Conservation (phyloP, 2,329 filamentous ascomycete species). For the Aaosphaeria arxii region DNA sequence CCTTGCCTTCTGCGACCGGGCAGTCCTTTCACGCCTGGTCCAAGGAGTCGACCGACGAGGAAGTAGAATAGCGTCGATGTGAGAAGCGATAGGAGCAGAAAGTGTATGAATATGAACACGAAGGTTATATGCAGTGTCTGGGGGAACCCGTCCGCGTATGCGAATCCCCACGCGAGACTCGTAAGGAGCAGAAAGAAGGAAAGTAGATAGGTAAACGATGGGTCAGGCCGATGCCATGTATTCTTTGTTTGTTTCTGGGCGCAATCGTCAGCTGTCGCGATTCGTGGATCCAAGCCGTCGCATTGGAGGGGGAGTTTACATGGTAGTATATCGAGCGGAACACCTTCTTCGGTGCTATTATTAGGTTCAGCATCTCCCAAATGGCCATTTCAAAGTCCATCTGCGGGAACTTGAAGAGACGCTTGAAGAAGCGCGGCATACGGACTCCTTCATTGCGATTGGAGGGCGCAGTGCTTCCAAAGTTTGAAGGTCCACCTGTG, state of each 20-base stretch:
- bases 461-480: slow-evolving; percentile 50
- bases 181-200: slow-evolving; percentile 60
- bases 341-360: slow-evolving; percentile 68
- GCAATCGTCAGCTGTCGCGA: background rate
- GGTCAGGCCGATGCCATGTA: slow-evolving; percentile 67
- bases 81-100: slow-evolving; percentile 58
- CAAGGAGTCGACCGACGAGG: slow-evolving; percentile 60
- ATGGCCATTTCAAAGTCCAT: slow-evolving; percentile 74
- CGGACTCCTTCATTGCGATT: slow-evolving; percentile 53
- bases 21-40: slow-evolving; percentile 53
- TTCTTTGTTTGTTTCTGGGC: slow-evolving; percentile 60
- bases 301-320: slow-evolving; percentile 37
- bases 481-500: slow-evolving; percentile 52
- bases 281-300: background rate
- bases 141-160: slow-evolving; percentile 46
- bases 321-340: slow-evolving; percentile 71
- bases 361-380: slow-evolving; percentile 68
- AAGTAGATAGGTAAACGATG: slow-evolving; percentile 67
- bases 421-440: slow-evolving; percentile 66
- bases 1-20: slow-evolving; percentile 54
- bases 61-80: slow-evolving; percentile 64
- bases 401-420: slow-evolving; percentile 68
- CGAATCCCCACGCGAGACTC: slow-evolving; percentile 58
- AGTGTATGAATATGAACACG: slow-evolving; percentile 56
- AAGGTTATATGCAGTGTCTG: slow-evolving; percentile 45